Evolutionary conservation across 78 protist species (phyloP), one percentile per base, ranked within the genome.

Genomic region (Protostelium mycophagum): DNA sequence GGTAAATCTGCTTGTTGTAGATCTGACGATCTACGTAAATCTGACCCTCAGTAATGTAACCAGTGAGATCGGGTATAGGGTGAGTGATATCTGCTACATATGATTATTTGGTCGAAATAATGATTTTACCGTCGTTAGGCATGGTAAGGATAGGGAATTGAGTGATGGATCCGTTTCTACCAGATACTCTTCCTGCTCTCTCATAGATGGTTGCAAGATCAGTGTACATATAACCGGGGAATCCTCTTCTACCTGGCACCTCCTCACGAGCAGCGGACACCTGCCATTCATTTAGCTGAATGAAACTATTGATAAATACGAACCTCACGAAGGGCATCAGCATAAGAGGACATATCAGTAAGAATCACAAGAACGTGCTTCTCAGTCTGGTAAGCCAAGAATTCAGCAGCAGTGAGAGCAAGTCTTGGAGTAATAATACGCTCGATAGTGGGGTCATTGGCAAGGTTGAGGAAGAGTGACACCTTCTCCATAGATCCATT

Each of bases 211-310:
- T 97, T 36, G 99, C 93, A 28, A 99, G 87, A 95, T 99, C 99
- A n/a, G 99, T 99, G 97, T 99, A 99, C 99, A 99, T 99, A 96
- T 99, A 99, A 88, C 99, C 99, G 34, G 99, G 99, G 95, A 97
- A 99, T 83, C 99, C 99, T 51, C 99, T 96, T 31, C 99, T 97
- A 29, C 99, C 99, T 38, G 99, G 99, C 35, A 98, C 99, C 84
- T 98, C 99, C 92, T 97, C 98, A 63, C 99, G 97, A 31, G 99
- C 99, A 36, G 98, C 97, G 0, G 98, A 97, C 34, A 96, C 98
- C n/a, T n/a, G n/a, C n/a, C 96, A 29, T 29, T 83, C 28, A 29
- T 83, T 83, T 29, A 83, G 28, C 84, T 5, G 34, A 1, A 31
- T 84, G 86, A 9, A 9, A 9, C 35, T 9, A 85, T 23, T 36